phyloP scores from a whole-genome alignment of 23 red algal species.

The Gracilariopsis chorda region DNA sequence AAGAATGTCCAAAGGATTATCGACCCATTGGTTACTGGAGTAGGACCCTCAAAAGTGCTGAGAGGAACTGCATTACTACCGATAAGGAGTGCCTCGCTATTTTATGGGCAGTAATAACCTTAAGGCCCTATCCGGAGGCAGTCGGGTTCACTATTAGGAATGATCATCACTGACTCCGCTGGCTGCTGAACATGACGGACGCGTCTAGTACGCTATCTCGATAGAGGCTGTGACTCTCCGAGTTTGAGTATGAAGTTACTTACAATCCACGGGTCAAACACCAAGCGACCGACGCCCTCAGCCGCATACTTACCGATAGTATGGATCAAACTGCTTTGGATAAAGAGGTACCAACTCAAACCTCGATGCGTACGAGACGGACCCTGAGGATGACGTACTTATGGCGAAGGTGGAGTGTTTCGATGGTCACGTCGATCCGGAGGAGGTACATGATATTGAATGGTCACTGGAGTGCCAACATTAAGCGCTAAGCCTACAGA shows the following conservation, averaged over 20 bases:
- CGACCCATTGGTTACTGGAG: conserved; percentile 23
- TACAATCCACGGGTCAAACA: background rate
- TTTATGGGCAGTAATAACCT: background rate
- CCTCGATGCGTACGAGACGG: background rate
- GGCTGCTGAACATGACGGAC: conserved; percentile 2
- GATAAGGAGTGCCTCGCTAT: conserved; percentile 15
- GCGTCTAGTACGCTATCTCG: background rate
- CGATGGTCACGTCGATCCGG: background rate
- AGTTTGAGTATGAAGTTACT: background rate
- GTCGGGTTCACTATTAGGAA: background rate
- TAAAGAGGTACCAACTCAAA: background rate
- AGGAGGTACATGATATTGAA: background rate
- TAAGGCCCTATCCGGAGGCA: conserved; percentile 1
- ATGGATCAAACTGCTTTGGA: background rate
- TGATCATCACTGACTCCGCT: background rate
- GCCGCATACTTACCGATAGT: background rate
- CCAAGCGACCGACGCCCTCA: background rate
- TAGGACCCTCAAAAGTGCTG: background rate
- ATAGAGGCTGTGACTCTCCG: background rate
- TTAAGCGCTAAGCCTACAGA: background rate
- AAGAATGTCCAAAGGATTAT: background rate
- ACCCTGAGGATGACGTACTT: background rate
- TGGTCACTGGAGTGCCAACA: background rate
- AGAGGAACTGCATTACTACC: background rate
- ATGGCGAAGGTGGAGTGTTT: background rate